phyloP scores from a whole-genome alignment of 164 flowering plant genomes.

The Umbilicus rupestris region DNA sequence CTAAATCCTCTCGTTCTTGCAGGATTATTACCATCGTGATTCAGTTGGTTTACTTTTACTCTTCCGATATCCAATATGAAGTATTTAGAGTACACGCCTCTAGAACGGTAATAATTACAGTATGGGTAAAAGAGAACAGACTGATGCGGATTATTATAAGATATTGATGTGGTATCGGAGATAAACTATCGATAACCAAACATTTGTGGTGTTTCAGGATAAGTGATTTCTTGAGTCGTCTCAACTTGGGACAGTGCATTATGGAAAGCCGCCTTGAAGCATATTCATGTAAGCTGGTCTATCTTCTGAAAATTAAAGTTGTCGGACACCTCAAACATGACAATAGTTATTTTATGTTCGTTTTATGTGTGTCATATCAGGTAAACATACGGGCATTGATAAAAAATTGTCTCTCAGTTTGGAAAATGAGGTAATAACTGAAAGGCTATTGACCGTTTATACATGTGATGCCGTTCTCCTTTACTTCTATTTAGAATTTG shows the following conservation, averaged over 20 bases:
- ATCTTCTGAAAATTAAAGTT: not conserved
- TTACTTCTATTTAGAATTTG: no score
- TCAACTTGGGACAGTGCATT: constrained; percentile 76
- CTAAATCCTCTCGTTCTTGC: no score
- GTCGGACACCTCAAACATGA: no score
- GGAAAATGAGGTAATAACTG: constrained; percentile 75
- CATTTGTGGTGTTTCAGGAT: constrained; percentile 35
- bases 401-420: constrained; percentile 75
- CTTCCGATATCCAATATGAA: constrained; percentile 35
- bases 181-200: not conserved
- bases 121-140: not conserved
- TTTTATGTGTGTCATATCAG: constrained; percentile 25
- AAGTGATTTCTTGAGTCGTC: constrained; percentile 54
- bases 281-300: constrained; percentile 63
- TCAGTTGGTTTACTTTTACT: no score
- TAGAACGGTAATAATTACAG: constrained; percentile 41
- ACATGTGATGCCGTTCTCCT: not conserved
- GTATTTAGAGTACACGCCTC: constrained; percentile 75
- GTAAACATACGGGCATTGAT: constrained; percentile 85
- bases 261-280: constrained; percentile 82
- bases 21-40: no score
- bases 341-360: no score
- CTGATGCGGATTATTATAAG: not conserved
- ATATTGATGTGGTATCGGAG: no score
- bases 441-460: not conserved